These are phyloP conservation scores for Cyclotella cryptica DNA, from an alignment of 108 stramenopile species.

Conservation along the genomic window DNA sequence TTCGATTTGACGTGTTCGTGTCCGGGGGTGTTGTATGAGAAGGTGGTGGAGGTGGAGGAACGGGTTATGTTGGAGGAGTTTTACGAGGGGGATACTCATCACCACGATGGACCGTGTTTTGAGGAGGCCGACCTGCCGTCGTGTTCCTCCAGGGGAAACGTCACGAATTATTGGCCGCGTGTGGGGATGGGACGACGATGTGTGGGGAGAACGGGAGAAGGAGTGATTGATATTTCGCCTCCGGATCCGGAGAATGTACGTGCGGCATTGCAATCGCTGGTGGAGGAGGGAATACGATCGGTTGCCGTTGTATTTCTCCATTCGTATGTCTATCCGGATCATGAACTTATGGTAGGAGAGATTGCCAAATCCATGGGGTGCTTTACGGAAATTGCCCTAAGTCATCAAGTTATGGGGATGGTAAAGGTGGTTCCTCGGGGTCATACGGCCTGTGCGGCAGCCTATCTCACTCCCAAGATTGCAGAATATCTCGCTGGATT, in stretches of 20 bases:
- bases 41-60: constrained; percentile 95
- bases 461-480: constrained; percentile 97
- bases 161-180: constrained; percentile 30
- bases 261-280: constrained; percentile 67
- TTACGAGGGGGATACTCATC: constrained; percentile 54
- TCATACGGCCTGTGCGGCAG: constrained; percentile 93
- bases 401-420: constrained; percentile 93
- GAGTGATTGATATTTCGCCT: constrained; percentile 53
- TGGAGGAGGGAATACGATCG: constrained; percentile 78
- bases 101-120: constrained; percentile 23
- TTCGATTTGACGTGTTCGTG: constrained; percentile 80
- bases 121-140: too few relatives aligned
- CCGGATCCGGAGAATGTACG: constrained; percentile 77
- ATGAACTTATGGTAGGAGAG: constrained; percentile 81
- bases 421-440: constrained; percentile 94
- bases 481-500: constrained; percentile 87
- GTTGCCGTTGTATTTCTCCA: constrained; percentile 82
- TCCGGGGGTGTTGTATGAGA: constrained; percentile 89
- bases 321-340: constrained; percentile 23
- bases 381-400: constrained; percentile 91
- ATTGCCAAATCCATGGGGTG: constrained; percentile 84
- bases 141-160: too few relatives aligned
- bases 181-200: constrained; percentile 49
- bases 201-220: constrained; percentile 86
- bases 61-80: constrained; percentile 84